Percentiles rank a stretch among this genome's conserved stretches.
Evolutionary conservation across 208 protist species (phyloP).

Genomic region (Crithidia expoeki): DNA sequence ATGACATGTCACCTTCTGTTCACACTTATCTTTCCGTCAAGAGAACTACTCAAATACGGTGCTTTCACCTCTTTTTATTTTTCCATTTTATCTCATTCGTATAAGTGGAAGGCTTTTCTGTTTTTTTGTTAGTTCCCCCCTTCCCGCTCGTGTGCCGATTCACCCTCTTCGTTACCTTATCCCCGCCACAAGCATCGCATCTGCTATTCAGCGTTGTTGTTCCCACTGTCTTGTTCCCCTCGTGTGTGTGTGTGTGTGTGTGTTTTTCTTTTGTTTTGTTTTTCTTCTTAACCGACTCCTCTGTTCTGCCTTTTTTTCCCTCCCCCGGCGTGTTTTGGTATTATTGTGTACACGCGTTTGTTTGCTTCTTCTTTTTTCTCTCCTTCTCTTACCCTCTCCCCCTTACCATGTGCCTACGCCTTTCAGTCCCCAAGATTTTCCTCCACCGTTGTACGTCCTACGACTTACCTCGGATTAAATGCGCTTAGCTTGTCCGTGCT

Average conservation of each 20-base stretch:
- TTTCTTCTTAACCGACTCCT: neutral
- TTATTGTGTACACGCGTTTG: neutral
- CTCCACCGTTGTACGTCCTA: too few species aligned
- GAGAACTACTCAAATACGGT: too few species aligned
- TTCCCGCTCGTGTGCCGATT: neutral
- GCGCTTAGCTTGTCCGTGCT: neutral
- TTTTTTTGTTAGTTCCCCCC: too few species aligned
- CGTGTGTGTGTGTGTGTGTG: neutral
- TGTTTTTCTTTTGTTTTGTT: too few species aligned
- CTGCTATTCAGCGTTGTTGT: neutral
- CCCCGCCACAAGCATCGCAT: neutral
- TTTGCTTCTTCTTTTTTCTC: neutral
- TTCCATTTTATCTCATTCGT: neutral
- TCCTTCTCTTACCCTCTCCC: too few species aligned
- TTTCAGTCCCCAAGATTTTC: too few species aligned
- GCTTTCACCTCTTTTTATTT: too few species aligned
- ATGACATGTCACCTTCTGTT: too few species aligned
- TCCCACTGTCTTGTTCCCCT: neutral
- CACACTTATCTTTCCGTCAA: too few species aligned
- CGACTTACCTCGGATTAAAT: neutral
- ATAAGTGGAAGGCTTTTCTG: neutral
- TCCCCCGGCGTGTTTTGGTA: slow-evolving; percentile 6
- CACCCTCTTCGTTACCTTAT: neutral
- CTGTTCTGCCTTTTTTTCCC: slow-evolving; percentile 2
- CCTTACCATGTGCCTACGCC: too few species aligned